Conservation (phyloP, 2,329 filamentous ascomycete genomes). For the Fusarium anthophilum region DNA sequence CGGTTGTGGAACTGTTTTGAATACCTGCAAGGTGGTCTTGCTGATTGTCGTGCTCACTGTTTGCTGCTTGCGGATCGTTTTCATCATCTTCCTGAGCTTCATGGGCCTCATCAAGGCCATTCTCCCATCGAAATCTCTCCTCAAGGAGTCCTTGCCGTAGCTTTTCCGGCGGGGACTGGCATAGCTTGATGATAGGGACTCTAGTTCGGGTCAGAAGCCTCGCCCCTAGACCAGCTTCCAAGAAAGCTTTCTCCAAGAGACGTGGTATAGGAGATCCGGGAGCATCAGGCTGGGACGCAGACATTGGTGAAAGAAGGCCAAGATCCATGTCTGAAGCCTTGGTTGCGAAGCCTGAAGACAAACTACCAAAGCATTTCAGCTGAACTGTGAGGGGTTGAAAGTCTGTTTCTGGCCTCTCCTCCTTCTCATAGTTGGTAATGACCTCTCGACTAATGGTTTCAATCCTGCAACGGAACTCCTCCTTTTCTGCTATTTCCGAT, state of each 20-base stretch:
- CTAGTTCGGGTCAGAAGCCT: constrained; percentile 80
- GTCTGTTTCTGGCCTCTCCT: constrained; percentile 50
- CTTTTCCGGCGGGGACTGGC: constrained; percentile 71
- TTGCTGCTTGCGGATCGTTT: constrained; percentile 41
- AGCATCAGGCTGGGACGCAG: constrained; percentile 62
- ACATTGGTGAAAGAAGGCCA: constrained; percentile 74
- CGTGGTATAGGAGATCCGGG: constrained; percentile 73
- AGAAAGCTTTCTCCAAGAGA: constrained; percentile 77
- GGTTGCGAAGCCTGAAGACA: constrained; percentile 86
- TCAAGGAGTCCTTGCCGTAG: constrained; percentile 69
- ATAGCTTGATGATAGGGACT: constrained; percentile 89
- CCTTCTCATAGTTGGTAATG: constrained; percentile 62
- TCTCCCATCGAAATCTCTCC: constrained; percentile 78
- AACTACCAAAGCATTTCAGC: constrained; percentile 82
- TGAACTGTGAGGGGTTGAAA: constrained; percentile 68
- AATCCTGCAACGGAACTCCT: constrained; percentile 72
- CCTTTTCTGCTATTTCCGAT: constrained; percentile 74
- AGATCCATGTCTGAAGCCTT: constrained; percentile 93
- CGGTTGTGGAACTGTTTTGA: constrained; percentile 7
- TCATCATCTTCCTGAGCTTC: constrained; percentile 50
- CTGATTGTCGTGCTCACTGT: constrained; percentile 40
- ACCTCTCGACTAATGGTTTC: constrained; percentile 71
- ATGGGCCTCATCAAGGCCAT: constrained; percentile 55
- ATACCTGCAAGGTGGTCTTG: neutral
- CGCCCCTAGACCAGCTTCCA: constrained; percentile 78